Percentiles rank a stretch among this genome's conserved stretches.
phyloP scores from a whole-genome alignment of 495 filamentous ascomycete species.

The Thermothielavioides terrestris region DNA sequence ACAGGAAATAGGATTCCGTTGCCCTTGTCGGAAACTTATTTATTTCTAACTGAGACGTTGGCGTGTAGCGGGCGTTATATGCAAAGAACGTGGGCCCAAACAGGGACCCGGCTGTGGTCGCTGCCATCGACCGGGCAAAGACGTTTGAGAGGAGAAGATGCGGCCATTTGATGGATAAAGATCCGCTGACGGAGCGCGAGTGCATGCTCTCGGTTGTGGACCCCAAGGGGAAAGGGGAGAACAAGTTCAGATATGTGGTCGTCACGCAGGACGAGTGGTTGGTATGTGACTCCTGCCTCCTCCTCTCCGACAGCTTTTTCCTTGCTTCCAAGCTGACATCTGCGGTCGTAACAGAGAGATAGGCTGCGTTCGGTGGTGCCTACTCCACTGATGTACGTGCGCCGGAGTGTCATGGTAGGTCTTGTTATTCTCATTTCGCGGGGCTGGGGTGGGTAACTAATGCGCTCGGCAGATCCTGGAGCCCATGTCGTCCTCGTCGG shows the following conservation, averaged over 20 bases:
- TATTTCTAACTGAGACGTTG: conserved; percentile 63
- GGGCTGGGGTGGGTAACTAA: neutral
- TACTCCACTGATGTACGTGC: conserved; percentile 61
- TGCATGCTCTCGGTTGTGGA: conserved; percentile 75
- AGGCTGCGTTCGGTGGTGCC: conserved; percentile 26
- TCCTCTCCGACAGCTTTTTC: neutral
- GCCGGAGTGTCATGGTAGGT: conserved; percentile 73
- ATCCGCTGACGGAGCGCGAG: conserved; percentile 64
- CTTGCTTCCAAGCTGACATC: neutral
- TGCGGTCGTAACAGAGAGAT: conserved; percentile 14
- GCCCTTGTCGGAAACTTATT: too few relatives aligned
- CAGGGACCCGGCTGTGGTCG: conserved; percentile 46
- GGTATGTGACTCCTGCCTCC: conserved; percentile 13
- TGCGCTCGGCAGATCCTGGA: conserved; percentile 45
- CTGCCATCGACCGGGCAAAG: conserved; percentile 60
- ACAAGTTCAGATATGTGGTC: conserved; percentile 87
- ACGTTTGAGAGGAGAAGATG: conserved; percentile 77
- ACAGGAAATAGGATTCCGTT: too few relatives aligned
- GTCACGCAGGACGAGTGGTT: conserved; percentile 56
- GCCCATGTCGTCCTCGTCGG: conserved; percentile 63
- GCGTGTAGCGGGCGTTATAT: conserved; percentile 63
- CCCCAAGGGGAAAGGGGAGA: conserved; percentile 57
- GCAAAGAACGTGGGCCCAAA: conserved; percentile 41
- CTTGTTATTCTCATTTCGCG: neutral
- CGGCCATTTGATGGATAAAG: conserved; percentile 72